Conservation (phyloP, 176 grass and related monocot genomes). For the Thalia dealbata region DNA sequence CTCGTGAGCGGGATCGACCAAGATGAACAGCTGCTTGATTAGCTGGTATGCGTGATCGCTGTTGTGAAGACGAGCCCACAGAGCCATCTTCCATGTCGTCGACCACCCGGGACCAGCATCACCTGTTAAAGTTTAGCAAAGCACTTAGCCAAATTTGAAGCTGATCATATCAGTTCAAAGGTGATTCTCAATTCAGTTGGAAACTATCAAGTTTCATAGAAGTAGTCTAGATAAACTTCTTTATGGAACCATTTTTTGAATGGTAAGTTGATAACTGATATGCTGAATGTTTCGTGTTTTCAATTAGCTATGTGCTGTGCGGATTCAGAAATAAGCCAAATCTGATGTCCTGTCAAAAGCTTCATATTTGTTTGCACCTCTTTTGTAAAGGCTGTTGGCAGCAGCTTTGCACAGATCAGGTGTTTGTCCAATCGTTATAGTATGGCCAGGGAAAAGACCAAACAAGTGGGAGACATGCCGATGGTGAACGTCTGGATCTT, state of each 20-base stretch:
- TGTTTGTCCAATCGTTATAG: constrained; percentile 59
- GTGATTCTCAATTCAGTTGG: no score
- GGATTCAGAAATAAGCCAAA: not conserved
- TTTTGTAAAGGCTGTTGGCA: constrained; percentile 75
- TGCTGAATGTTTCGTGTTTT: not conserved
- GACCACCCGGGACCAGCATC: constrained; percentile 88
- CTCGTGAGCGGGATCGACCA: constrained; percentile 71
- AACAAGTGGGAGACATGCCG: constrained; percentile 86
- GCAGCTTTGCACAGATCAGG: constrained; percentile 75
- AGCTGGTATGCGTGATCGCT: constrained; percentile 79
- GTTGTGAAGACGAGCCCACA: constrained; percentile 74
- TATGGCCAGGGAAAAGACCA: constrained; percentile 91
- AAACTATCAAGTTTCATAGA: no score
- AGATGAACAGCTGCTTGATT: constrained; percentile 64
- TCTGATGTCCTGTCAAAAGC: not conserved
- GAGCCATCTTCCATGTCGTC: constrained; percentile 92
- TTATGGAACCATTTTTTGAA: no score
- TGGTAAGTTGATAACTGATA: not conserved
- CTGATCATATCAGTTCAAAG: not conserved
- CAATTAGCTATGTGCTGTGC: not conserved
- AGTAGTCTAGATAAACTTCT: no score
- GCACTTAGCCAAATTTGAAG: not conserved
- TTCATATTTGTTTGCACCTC: constrained; percentile 38
- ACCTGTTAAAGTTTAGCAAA: constrained; percentile 31
- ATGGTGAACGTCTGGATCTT: constrained; percentile 78